Evolutionary conservation across 805 yeast species (phyloP).

Genomic region (Candida berthetii): DNA sequence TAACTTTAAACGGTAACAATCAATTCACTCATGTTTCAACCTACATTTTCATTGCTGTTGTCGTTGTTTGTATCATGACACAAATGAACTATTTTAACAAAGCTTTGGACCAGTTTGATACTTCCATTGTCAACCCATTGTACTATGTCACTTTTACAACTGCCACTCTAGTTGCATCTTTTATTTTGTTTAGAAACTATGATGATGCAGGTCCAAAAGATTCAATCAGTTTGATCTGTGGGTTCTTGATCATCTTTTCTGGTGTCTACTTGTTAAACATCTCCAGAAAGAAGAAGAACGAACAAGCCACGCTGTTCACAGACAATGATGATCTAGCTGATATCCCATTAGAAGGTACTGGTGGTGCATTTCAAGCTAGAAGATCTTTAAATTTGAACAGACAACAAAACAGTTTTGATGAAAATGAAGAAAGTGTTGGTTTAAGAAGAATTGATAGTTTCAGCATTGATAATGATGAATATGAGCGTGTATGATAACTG

Average conservation of each 20-base stretch:
- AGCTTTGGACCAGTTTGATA: conserved; percentile 89
- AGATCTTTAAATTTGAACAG: conserved; percentile 67
- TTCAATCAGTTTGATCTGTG: conserved; percentile 74
- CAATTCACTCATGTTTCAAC: conserved; percentile 85
- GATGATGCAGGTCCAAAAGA: conserved; percentile 77
- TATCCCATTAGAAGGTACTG: conserved; percentile 80
- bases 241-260: conserved; percentile 79
- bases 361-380: conserved; percentile 72
- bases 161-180: conserved; percentile 79
- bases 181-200: conserved; percentile 80
- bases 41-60: conserved; percentile 72
- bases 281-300: conserved; percentile 58
- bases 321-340: conserved; percentile 51
- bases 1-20: conserved; percentile 79
- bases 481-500: conserved; percentile 23
- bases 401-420: conserved; percentile 15
- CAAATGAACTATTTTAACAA: conserved; percentile 94
- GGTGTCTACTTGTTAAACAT: conserved; percentile 83
- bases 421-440: conserved; percentile 42
- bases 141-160: conserved; percentile 91
- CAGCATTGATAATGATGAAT: conserved; percentile 32
- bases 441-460: conserved; percentile 58
- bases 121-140: conserved; percentile 85
- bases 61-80: conserved; percentile 74
- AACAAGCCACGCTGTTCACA: conserved; percentile 33